Evolutionary conservation across 106 monocot species (phyloP), one percentile per base, ranked within the genome.

Genomic region (Cymbidium sinense): DNA sequence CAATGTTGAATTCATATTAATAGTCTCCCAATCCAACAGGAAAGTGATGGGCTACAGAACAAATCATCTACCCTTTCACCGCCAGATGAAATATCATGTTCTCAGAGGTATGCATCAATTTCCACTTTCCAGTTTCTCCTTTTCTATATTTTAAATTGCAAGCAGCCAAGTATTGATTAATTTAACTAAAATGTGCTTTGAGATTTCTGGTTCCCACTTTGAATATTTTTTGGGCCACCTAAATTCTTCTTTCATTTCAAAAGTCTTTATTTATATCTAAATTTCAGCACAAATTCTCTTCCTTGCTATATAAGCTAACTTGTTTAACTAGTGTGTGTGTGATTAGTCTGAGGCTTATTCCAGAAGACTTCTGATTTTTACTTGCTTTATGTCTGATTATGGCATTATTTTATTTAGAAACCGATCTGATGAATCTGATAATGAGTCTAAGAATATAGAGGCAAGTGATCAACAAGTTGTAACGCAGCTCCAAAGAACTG

Each of bases 391-490:
- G 33, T 67, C 4, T 30, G 19, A 37, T 36, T 39, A 15, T 71
- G 71, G 37, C 21, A 39, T 67, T 37, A 36, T 80, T 33, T n/a
- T 76, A 58, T 80, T 17, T 51, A 85, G 79, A 80, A 21, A 39
- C 30, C 79, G 35, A 30, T 76, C 77, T 70, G 64, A 83, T 86
- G 79, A 33, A 55, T 74, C 77, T 77, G 77, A 78, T 21, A 67
- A 70, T 74, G 85, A 76, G 34, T 27, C 30, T 31, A 83, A 61
- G 62, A 21, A 19, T 62, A 2, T 65, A 54, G 76, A 52, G 20
- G 25, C 55, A 77, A 82, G 72, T 39, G 58, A 64, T 71, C 80
- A 75, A 27, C 85, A 80, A 4, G 86, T 75, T 86, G 85, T 51
- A 3, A 43, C 41, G 10, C 74, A 67, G 50, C 37, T 65, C 41